Evolutionary conservation across 495 filamentous ascomycete species (phyloP), one percentile per base, ranked within the genome.

Genomic region (Melanomma pulvis-pyrius): DNA sequence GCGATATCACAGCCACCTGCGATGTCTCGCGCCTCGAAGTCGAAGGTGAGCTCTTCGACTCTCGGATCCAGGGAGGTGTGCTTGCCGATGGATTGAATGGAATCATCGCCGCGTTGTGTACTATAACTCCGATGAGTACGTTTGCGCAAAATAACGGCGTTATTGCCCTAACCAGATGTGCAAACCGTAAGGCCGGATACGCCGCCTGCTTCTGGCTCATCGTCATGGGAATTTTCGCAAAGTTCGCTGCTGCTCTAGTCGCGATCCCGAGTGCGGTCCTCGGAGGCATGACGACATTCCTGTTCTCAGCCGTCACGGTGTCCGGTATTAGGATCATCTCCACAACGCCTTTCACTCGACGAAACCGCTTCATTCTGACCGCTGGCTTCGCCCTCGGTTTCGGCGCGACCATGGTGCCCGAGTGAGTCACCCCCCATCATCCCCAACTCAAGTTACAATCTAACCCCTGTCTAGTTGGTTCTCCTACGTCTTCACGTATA

Each of bases 131-230:
- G 22, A 91, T 93, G 87, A 87, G 83, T 7, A 90, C 88, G 65
- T 87, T 87, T 54, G 88, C 92, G 0, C 91, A 96, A 77, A 96
- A 97, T 77, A 97, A 97, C 78, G 87, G 92, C 68, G 93, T 97
- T 61, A 96, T 97, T 66, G 88, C 91, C 6, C 81, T 96, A 22
- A 96, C 92, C 2, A 85, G 91, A 22, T 96, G 92, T 75, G 92
- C 92, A 0, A 97, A 94, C 76, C 86, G 92, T 52, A 90, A 86
- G 13, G 92, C 92, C 2, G 92, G 92, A 12, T 96, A 92, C 73
- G 84, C 76, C 55, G 81, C 78, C 73, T 90, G 90, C 79, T 79
- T 92, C 70, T 96, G 96, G 82, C 82, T 97, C 21, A 77, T 97
- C 57, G 74, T 96, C 74, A 92, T 93, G 89, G 92, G 92, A 46